Conservation (phyloP, 2,329 filamentous ascomycete genomes). For the Colletotrichum musicola region DNA sequence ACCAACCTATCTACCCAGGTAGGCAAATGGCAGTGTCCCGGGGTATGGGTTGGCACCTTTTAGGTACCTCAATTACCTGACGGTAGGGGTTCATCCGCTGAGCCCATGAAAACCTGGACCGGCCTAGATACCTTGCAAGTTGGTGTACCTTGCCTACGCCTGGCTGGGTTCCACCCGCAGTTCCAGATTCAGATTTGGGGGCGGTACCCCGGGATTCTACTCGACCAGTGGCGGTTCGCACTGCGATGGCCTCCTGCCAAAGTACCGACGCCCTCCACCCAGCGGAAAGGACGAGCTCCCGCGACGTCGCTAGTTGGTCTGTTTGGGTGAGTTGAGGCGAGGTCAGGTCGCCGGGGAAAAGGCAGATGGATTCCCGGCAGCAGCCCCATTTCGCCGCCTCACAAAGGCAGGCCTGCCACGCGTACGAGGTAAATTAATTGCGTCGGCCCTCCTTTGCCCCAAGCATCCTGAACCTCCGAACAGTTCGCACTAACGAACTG, state of each 20-base stretch:
- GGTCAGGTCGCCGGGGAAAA: neutral
- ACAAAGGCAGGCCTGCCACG: constrained; percentile 18
- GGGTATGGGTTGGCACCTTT: neutral
- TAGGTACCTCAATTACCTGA: neutral
- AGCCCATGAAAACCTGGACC: constrained; percentile 3
- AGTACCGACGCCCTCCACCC: neutral
- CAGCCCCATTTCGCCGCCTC: neutral
- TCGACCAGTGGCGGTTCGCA: constrained; percentile 13
- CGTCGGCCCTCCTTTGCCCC: no score
- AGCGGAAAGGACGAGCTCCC: no score
- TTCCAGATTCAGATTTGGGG: constrained; percentile 20
- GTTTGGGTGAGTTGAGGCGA: neutral
- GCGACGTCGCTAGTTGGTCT: no score
- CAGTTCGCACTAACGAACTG: neutral
- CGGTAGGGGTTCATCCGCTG: constrained; percentile 11
- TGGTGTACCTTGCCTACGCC: no score
- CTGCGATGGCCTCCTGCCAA: constrained; percentile 1
- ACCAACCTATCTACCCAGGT: no score
- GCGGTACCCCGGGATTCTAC: constrained; percentile 20
- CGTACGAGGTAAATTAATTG: constrained; percentile 6
- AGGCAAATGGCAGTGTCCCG: neutral
- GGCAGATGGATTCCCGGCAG: neutral
- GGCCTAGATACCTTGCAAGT: no score
- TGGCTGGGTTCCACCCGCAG: constrained; percentile 7
- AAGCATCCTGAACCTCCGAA: neutral